A percentile compares a stretch with the other conserved stretches of the same genome.
Conservation (phyloP, 441 rosid species). For the Pelargonium citronellum region DNA sequence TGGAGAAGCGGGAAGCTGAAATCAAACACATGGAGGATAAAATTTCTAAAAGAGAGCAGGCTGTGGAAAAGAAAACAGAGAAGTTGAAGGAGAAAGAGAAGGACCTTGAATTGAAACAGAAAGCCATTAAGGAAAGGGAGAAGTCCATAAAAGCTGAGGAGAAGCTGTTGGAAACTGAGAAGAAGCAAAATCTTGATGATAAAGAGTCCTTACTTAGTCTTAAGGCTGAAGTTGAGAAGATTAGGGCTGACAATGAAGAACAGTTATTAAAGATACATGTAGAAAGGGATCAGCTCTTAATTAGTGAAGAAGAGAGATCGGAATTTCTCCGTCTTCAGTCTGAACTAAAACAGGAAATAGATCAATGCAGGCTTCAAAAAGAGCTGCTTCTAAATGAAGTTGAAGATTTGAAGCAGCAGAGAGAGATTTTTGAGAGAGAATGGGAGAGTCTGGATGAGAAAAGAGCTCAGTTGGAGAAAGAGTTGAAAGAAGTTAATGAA, state of each 20-base stretch:
- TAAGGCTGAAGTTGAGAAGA: slow-evolving; percentile 65
- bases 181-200: slow-evolving; percentile 38
- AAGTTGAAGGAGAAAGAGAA: slow-evolving; percentile 73
- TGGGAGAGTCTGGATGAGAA: slow-evolving; percentile 90
- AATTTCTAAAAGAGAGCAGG: slow-evolving; percentile 63
- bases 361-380: slow-evolving; percentile 64
- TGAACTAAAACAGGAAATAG: slow-evolving; percentile 67
- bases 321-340: slow-evolving; percentile 64
- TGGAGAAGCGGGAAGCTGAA: slow-evolving; percentile 79
- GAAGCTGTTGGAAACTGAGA: slow-evolving; percentile 59
- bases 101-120: slow-evolving; percentile 49
- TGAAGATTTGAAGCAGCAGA: slow-evolving; percentile 79
- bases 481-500: slow-evolving; percentile 40
- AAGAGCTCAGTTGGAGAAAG: slow-evolving; percentile 50
- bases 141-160: slow-evolving; percentile 52
- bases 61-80: slow-evolving; percentile 61
- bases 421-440: slow-evolving; percentile 79
- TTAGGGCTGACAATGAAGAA: slow-evolving; percentile 54
- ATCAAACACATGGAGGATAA: slow-evolving; percentile 80
- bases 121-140: slow-evolving; percentile 64
- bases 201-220: slow-evolving; percentile 46
- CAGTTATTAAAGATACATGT: slow-evolving; percentile 46
- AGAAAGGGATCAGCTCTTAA: slow-evolving; percentile 54
- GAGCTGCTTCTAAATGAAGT: slow-evolving; percentile 70
- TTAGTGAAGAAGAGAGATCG: slow-evolving; percentile 75